These are phyloP conservation scores for Conoideocrella luteorostrata DNA, from an alignment of 2,329 filamentous ascomycete genomes.

Conservation along the genomic window DNA sequence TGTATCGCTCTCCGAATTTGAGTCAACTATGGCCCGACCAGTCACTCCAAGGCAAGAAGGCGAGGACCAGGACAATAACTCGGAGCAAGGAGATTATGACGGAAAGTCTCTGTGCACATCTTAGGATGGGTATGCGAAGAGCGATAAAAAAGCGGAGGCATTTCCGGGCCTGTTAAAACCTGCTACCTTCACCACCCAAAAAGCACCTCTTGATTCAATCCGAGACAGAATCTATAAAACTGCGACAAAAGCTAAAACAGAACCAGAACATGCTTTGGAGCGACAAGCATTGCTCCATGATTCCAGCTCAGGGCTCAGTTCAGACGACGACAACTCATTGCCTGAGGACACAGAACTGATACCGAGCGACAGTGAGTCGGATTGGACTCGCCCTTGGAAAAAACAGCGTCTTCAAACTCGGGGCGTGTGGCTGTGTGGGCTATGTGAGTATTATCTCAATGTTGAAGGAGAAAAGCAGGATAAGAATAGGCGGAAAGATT, in stretches of 20 bases:
- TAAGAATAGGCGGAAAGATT: neutral
- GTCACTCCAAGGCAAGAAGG: neutral
- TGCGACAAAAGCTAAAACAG: no score
- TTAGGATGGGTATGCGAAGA: neutral
- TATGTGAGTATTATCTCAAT: conserved; percentile 10
- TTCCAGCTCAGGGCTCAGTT: neutral
- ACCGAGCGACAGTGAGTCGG: neutral
- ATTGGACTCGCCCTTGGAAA: conserved; percentile 5
- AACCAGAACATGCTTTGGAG: no score
- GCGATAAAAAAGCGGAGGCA: neutral
- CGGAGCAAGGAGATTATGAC: neutral
- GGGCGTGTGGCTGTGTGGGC: conserved; percentile 15
- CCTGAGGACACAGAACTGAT: no score
- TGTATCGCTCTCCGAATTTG: neutral
- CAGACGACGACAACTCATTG: no score
- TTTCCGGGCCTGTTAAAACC: no score
- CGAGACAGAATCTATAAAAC: no score
- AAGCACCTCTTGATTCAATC: no score
- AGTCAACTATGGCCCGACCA: neutral
- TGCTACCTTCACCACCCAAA: no score
- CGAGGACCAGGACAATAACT: neutral
- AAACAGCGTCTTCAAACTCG: neutral
- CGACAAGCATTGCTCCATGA: neutral
- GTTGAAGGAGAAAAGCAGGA: neutral
- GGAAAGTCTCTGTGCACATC: neutral